Percentiles rank a stretch among this genome's conserved stretches.
Conservation (phyloP, 768 basidiomycete genomes). For the Rhodotorula sphaerocarpa region DNA sequence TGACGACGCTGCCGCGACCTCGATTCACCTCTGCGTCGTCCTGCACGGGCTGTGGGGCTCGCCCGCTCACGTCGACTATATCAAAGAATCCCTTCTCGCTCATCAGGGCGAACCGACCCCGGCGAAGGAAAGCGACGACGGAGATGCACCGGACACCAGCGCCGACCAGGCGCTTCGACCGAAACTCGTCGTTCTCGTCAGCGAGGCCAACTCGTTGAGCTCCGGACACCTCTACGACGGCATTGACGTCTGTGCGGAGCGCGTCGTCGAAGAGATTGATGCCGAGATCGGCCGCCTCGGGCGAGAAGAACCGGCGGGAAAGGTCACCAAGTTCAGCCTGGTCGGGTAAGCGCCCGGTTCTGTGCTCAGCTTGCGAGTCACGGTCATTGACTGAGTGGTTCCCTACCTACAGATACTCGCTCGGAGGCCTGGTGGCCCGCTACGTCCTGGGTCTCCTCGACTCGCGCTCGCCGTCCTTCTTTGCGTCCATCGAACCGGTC, state of each 20-base stretch:
- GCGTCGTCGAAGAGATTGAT: slow-evolving; percentile 11
- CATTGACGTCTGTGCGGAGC: slow-evolving; percentile 9
- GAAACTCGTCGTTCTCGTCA: not conserved
- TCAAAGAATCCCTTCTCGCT: not conserved
- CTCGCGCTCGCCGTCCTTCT: slow-evolving; percentile 50
- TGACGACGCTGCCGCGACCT: too few species aligned
- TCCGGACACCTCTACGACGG: not conserved
- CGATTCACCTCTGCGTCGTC: slow-evolving; percentile 33
- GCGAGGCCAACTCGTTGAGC: not conserved
- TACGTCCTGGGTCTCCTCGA: slow-evolving; percentile 59
- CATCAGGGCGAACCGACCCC: not conserved
- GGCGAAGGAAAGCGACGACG: not conserved
- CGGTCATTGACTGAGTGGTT: too few species aligned
- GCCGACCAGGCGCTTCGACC: too few species aligned
- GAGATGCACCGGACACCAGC: too few species aligned
- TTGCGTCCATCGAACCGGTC: slow-evolving; percentile 58
- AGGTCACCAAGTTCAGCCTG: slow-evolving; percentile 46
- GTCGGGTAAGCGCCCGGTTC: not conserved
- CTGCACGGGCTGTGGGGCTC: slow-evolving; percentile 45
- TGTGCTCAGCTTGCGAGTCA: too few species aligned
- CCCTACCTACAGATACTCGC: slow-evolving; percentile 61
- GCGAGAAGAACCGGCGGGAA: slow-evolving; percentile 45
- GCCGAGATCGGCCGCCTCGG: not conserved
- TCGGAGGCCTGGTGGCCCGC: slow-evolving; percentile 78
- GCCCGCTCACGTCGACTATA: not conserved